Evolutionary conservation across 192 early-diverging fungal species (phyloP), one percentile per base, ranked within the genome.

Genomic region (Backusella westeae): DNA sequence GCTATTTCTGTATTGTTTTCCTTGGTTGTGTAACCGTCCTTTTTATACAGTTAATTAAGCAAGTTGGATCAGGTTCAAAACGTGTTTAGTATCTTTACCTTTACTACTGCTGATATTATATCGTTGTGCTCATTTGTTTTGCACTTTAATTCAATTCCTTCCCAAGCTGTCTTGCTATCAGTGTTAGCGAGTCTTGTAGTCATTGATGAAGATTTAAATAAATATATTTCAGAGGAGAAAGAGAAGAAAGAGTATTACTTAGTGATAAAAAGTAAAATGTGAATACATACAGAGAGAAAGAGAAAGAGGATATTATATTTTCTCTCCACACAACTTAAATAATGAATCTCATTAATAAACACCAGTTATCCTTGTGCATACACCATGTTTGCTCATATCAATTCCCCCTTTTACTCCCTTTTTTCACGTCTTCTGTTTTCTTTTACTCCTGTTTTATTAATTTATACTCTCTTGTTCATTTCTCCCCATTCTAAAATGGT

Each of bases 361-460:
- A 63, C 15, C 15, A 19, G 23, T 12, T 44, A 29, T 21, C 53
- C 6, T 56, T 21, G n/a, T 9, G 53, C 21, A 56, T 56, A 29
- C 56, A 29, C 56, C 56, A 29, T 63, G 23, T 29, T 63, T 29
- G 10, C 21, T 26, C 56, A 63, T 63, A 23, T 23, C 21, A 53
- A 53, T 19, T 53, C 49, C 7, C 21, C 21, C 53, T 56, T 56
- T 21, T 8, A 56, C 56, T 29, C 56, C 56, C 56, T 63, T 21
- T 29, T 59, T 26, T 21, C 6, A 21, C 10, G 56, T 63, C 56
- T 29, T 26, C 12, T 63, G 26, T 44, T 44, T 44, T 56, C 23
- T 63, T 32, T 63, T 63, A 63, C 56, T 63, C 56, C 56, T 29
- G 42, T 15, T n/a, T 63, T 63, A 14, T 63, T 63, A 63, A 63